Base-by-base conservation (phyloP, 352 stramenopile genomes). In the Globisporangium alternatum region DNA sequence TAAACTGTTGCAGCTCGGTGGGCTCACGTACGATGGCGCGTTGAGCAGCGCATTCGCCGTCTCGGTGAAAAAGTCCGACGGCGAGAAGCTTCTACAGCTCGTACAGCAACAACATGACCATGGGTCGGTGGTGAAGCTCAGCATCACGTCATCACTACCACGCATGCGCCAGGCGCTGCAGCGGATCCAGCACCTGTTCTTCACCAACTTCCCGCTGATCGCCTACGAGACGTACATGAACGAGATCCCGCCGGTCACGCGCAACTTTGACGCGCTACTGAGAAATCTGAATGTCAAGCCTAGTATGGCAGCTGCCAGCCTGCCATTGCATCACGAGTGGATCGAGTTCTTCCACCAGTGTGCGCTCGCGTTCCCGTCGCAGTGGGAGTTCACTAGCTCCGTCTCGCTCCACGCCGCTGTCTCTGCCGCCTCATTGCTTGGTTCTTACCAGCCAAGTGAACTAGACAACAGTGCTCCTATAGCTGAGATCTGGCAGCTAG, bases 111-210 rank as follows among this genome's bases (percentile, higher is more conserved):
- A 55, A 9, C n/a, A 49, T 21, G 21, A 47, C 7, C 12, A 30
- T 22, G 4, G 7, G 9, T n/a, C 8, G 49, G 44, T 33, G 1
- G 56, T 61, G 17, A 49, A 21, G 35, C 33, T 49, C 30, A 56
- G 45, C 41, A 49, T 65, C 45, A 41, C 25, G 22, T 41, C 35
- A 25, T 10, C 31, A 0, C 17, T 39, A 15, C 30, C 43, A 19
- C 31, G 25, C 39, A 21, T 44, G 2, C 8, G 60, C 3, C 77
- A 83, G 71, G 68, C 60, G 13, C 44, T 56, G n/a, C n/a, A 56
- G n/a, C 72, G 77, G 31, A 67, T 86, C 10, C 41, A 73, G 61
- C 74, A 74, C 65, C 66, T 83, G 30, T 43, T 67, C n/a, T 44
- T 56, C 21, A 71, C 70, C 4, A 82, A 86, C 56, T 54, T 66